A percentile compares a stretch with the other conserved stretches of the same genome.
Evolutionary conservation across 2,329 filamentous ascomycete species (phyloP).

Genomic region (Ilyonectria sp.): DNA sequence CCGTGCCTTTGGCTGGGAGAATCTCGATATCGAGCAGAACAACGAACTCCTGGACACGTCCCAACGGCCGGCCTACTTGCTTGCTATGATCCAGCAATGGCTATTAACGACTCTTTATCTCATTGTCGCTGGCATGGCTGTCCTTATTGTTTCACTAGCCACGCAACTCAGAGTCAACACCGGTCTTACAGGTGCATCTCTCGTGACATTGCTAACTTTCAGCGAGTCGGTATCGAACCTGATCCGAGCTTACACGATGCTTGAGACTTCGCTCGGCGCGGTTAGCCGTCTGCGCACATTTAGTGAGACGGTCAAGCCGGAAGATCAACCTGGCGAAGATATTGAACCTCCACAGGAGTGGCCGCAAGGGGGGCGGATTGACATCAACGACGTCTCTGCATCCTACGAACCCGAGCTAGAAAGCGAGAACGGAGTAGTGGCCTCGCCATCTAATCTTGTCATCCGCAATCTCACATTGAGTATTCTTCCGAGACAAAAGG

Average conservation of each 20-base stretch:
- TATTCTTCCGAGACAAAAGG: conserved; percentile 51
- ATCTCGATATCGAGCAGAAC: conserved; percentile 52
- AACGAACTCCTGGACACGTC: conserved; percentile 64
- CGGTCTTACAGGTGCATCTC: conserved; percentile 55
- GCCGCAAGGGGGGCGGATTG: conserved; percentile 51
- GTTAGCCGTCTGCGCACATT: conserved; percentile 44
- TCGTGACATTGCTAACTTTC: conserved; percentile 58
- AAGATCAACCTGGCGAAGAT: conserved; percentile 41
- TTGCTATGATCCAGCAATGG: conserved; percentile 67
- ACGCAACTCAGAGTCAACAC: conserved; percentile 56
- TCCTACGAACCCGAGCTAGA: conserved; percentile 46
- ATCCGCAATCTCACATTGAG: conserved; percentile 47
- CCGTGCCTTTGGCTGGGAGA: conserved; percentile 68
- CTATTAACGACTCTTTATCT: conserved; percentile 65
- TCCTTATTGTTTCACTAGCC: conserved; percentile 61
- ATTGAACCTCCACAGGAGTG: conserved; percentile 45
- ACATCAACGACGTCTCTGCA: conserved; percentile 52
- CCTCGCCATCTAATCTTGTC: conserved; percentile 38
- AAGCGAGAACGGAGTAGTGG: not conserved
- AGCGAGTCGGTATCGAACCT: conserved; percentile 48
- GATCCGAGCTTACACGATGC: conserved; percentile 40
- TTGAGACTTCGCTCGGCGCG: conserved; percentile 44
- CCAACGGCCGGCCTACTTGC: conserved; percentile 59
- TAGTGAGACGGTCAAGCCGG: conserved; percentile 43
- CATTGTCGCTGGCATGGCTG: conserved; percentile 63